Base-by-base conservation (phyloP, 148 eudicot species). In the Mesembryanthemum crystallinum region DNA sequence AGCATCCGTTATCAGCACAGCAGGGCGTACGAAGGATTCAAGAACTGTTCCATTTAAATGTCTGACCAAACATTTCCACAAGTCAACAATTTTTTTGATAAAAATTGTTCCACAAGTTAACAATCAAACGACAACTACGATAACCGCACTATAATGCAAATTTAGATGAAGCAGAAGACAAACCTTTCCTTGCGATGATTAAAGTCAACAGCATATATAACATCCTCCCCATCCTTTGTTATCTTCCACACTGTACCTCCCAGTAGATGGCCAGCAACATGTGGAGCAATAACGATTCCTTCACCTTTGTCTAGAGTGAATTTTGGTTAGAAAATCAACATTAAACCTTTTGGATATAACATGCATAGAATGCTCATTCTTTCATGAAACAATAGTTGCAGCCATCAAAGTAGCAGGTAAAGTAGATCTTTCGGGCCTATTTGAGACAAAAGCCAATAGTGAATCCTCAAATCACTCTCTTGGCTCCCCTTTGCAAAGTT, bases 151-250 rank as follows among this genome's bases (percentile, higher is more conserved):
- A 25, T 47, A 62, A 52, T 45, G 39, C 37, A 67, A 47, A 64
- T 18, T 25, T 52, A 20, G 70, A 78, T 51, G 67, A 68, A 72
- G 45, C 39, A 70, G 43, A 54, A 57, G 59, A 73, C 74, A 66
- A 23, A 92, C 98, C 96, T 95, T 83, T 95, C 98, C 85, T 92
- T 95, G 61, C 98, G 92, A 82, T 95, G 98, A 82, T 95, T 92
- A 77, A 95, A 95, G 84, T 95, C 98, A 69, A 95, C 97, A 73
- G 96, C 98, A 82, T 95, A 95, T 67, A 95, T 87, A 63, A 95
- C 88, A 84, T 95, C 98, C 76, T 95, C 97, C 45, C 98, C 98
- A 79, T 92, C 98, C 80, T 95, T 95, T 67, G 97, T 90, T 74
- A 95, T 87, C 80, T 88, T 90, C 98, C 98, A 95, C 65, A 92